A percentile compares a stretch with the other conserved stretches of the same genome.
phyloP scores from a whole-genome alignment of 2,329 filamentous ascomycete species.

The Diplodia scrobiculata region DNA sequence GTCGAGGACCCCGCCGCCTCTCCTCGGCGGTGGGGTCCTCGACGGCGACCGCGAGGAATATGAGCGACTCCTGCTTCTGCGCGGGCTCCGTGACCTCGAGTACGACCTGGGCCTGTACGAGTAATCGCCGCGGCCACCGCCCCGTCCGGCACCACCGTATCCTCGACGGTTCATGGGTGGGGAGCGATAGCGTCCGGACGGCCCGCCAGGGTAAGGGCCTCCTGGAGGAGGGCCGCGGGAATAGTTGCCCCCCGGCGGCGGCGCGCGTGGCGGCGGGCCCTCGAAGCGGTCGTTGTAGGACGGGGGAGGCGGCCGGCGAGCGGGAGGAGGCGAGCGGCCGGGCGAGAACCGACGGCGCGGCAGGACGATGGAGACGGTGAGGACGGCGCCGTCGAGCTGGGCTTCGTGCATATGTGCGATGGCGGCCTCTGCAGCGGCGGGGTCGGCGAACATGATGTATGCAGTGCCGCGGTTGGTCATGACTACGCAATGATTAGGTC shows the following conservation, averaged over 20 bases:
- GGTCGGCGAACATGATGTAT: conserved; percentile 80
- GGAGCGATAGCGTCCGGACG: conserved; percentile 25
- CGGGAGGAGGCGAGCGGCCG: conserved; percentile 68
- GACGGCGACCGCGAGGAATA: conserved; percentile 17
- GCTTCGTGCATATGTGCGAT: conserved; percentile 98
- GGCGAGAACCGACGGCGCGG: conserved; percentile 76
- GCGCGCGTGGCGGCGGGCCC: conserved; percentile 34
- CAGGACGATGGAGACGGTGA: conserved; percentile 86
- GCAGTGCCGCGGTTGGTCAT: conserved; percentile 90
- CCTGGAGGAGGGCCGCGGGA: conserved; percentile 44
- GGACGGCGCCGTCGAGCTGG: conserved; percentile 79
- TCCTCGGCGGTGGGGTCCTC: conserved; percentile 29
- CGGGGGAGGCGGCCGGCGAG: conserved; percentile 57
- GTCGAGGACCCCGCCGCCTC: conserved; percentile 36
- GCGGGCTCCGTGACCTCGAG: conserved; percentile 18
- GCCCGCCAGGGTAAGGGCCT: conserved; percentile 43
- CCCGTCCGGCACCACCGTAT: conserved; percentile 9
- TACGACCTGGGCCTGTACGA: conserved; percentile 42
- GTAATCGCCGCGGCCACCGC: conserved; percentile 18
- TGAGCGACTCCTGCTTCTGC: conserved; percentile 25
- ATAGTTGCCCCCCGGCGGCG: conserved; percentile 33
- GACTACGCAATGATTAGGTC: conserved; percentile 62
- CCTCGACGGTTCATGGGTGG: conserved; percentile 21
- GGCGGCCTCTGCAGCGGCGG: conserved; percentile 79
- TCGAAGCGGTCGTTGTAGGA: conserved; percentile 31